Conservation (phyloP, 2,329 filamentous ascomycete genomes). For the Nothophoma quercina region DNA sequence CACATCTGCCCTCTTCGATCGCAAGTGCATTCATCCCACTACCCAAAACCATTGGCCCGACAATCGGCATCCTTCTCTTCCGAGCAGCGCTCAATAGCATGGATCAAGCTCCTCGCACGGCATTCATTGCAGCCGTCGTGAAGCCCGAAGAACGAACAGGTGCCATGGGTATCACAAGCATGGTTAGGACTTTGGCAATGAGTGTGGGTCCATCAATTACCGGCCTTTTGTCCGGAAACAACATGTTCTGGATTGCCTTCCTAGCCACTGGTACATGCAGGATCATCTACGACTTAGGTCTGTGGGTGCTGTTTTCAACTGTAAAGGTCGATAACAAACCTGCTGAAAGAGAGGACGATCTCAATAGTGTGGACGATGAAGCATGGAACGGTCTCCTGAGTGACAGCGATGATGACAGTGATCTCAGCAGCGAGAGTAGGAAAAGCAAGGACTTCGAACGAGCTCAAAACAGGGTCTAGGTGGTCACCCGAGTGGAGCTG, state of each 20-base stretch:
- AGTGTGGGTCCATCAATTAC: conserved; percentile 53
- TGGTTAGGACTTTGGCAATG: conserved; percentile 66
- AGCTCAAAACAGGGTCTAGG: conserved; percentile 3
- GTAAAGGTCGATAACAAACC: conserved; percentile 38
- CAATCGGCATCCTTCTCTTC: conserved; percentile 64
- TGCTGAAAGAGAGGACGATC: conserved; percentile 24
- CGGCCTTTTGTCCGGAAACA: conserved; percentile 44
- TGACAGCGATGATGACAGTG: conserved; percentile 36
- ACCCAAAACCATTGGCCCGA: conserved; percentile 59
- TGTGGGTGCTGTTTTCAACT: conserved; percentile 50
- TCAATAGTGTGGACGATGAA: conserved; percentile 35
- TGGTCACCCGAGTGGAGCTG: background rate
- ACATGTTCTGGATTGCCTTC: conserved; percentile 50
- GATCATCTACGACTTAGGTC: conserved; percentile 47
- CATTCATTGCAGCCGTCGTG: conserved; percentile 72
- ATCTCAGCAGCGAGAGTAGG: conserved; percentile 27
- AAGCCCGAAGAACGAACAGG: conserved; percentile 71
- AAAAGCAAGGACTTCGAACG: conserved; percentile 36
- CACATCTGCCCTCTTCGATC: conserved; percentile 66
- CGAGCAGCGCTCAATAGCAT: conserved; percentile 71
- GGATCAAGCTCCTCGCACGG: conserved; percentile 72
- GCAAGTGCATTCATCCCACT: conserved; percentile 64
- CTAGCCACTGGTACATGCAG: conserved; percentile 46
- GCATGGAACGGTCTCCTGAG: conserved; percentile 43
- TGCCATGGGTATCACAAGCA: conserved; percentile 73